Percentiles rank a stretch among this genome's conserved stretches.
These are phyloP conservation scores for Canavalia ensiformis DNA, from an alignment of 306 rosid genomes.

Conservation along the genomic window DNA sequence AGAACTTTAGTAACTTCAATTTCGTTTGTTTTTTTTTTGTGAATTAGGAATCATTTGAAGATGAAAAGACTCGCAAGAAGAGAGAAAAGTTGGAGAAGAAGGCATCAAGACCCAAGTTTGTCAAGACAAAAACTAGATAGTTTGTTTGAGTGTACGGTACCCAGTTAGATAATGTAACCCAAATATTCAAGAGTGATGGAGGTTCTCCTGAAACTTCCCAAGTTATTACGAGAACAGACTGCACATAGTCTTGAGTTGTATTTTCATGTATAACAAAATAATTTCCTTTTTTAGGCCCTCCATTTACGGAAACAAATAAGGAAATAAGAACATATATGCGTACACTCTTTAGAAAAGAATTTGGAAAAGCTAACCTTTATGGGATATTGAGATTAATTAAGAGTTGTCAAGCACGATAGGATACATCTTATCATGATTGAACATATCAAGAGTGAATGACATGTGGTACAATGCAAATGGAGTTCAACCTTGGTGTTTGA, in stretches of 20 bases:
- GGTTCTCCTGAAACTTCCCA: slow-evolving; percentile 9
- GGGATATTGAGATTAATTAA: slow-evolving; percentile 11
- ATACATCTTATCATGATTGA: background rate
- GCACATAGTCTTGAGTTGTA: slow-evolving; percentile 13
- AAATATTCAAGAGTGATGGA: slow-evolving; percentile 29
- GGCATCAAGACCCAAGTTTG: slow-evolving; percentile 81
- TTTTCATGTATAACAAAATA: slow-evolving; percentile 34
- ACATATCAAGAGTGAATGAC: slow-evolving; percentile 3
- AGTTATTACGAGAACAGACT: slow-evolving; percentile 18
- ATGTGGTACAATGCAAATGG: background rate
- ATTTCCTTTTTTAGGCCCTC: slow-evolving; percentile 1
- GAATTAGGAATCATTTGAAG: slow-evolving; percentile 77
- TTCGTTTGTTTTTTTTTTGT: slow-evolving; percentile 31
- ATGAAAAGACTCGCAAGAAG: slow-evolving; percentile 91
- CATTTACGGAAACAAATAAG: slow-evolving; percentile 20
- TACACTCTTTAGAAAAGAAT: background rate
- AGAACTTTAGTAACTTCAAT: slow-evolving; percentile 33
- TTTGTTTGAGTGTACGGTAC: slow-evolving; percentile 30
- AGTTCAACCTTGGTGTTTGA: background rate
- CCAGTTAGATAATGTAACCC: slow-evolving; percentile 24
- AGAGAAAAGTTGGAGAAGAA: slow-evolving; percentile 96
- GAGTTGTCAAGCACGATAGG: background rate
- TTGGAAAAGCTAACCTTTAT: background rate
- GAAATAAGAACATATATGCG: slow-evolving; percentile 6
- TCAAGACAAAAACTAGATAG: slow-evolving; percentile 79